Evolutionary conservation across 179 eudicot genomes (phyloP).

Genomic region (Beta macrorhiza): DNA sequence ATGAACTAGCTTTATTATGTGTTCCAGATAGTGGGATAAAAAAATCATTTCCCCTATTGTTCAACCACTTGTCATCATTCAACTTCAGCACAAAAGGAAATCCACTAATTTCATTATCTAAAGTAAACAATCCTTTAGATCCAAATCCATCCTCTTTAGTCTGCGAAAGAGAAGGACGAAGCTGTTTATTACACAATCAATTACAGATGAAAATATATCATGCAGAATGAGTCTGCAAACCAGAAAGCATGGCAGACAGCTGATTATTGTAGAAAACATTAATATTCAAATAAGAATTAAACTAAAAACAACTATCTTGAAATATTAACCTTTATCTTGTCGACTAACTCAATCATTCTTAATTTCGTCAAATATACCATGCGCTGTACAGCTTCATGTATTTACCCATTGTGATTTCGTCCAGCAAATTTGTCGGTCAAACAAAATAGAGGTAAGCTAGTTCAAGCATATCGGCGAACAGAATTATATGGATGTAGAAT

Average conservation of each 20-base stretch:
- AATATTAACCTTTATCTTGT: not conserved
- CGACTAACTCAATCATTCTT: not conserved
- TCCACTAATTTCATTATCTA: conserved; percentile 53
- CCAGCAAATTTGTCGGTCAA: not conserved
- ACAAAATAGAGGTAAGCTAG: conserved; percentile 1
- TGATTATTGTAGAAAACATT: not conserved
- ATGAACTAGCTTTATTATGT: conserved; percentile 24
- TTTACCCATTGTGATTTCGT: not conserved
- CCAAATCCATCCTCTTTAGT: conserved; percentile 57
- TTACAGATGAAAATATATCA: conserved; percentile 1
- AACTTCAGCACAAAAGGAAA: conserved; percentile 80
- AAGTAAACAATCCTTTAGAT: conserved; percentile 49
- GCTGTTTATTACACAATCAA: not conserved
- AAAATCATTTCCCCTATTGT: conserved; percentile 74
- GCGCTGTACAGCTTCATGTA: not conserved
- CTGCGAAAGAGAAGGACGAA: conserved; percentile 43
- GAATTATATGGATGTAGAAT: not conserved
- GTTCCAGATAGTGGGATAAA: conserved; percentile 54
- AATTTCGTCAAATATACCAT: not conserved
- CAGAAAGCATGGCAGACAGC: not conserved
- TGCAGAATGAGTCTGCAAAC: not conserved
- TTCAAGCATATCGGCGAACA: not conserved
- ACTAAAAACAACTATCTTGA: too few species aligned
- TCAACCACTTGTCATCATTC: conserved; percentile 69
- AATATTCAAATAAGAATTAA: too few species aligned